phyloP scores from a whole-genome alignment of 345 rosid species.

The Leavenworthia alabamica region DNA sequence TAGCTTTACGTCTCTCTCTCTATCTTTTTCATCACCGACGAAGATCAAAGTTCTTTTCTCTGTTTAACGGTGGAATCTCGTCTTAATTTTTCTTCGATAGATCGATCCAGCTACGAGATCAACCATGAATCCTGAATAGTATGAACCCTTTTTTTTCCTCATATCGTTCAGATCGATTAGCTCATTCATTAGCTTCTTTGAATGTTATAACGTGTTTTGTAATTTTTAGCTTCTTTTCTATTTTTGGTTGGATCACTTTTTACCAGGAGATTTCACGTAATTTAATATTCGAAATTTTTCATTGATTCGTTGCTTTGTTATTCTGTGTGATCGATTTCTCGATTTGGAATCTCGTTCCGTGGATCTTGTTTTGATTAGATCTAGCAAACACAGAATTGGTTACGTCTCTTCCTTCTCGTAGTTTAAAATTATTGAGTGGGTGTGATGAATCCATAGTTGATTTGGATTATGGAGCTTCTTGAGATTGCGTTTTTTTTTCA shows the following conservation, averaged over 20 bases:
- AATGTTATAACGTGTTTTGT: neutral
- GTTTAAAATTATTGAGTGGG: too few species aligned
- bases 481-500: too few species aligned
- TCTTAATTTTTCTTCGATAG: neutral
- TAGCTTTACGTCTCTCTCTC: conserved; percentile 8
- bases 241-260: neutral
- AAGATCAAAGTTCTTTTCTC: too few species aligned
- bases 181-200: conserved; percentile 3
- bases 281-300: neutral
- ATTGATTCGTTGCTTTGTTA: neutral
- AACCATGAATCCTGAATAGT: conserved; percentile 85
- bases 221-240: neutral
- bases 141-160: conserved; percentile 27
- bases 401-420: conserved; percentile 6
- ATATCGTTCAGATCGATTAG: too few species aligned
- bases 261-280: too few species aligned
- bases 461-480: too few species aligned
- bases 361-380: conserved; percentile 23
- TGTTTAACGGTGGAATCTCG: conserved; percentile 3
- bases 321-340: neutral
- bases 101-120: conserved; percentile 23
- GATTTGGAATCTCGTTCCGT: too few species aligned
- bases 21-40: conserved; percentile 29
- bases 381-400: neutral
- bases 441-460: neutral